Percentiles rank a stretch among this genome's conserved stretches.
These are phyloP conservation scores for Neonectria punicea DNA, from an alignment of 2,329 filamentous ascomycete species.

Conservation along the genomic window DNA sequence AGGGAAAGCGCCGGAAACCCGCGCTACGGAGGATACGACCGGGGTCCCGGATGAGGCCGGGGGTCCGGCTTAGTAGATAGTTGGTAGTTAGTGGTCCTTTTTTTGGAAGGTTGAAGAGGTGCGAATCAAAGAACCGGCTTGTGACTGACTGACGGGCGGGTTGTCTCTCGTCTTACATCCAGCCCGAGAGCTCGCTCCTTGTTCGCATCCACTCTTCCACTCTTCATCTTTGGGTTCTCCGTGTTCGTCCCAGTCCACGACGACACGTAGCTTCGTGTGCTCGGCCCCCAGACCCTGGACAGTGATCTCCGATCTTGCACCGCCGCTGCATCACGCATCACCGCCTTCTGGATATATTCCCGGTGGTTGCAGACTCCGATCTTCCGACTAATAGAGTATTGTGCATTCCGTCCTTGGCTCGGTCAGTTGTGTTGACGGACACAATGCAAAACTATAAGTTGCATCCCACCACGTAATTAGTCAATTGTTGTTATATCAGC, in stretches of 20 bases:
- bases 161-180: too few relatives aligned
- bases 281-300: constrained; percentile 33
- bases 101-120: constrained; percentile 19
- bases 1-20: too few relatives aligned
- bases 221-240: neutral
- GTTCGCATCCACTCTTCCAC: neutral
- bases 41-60: too few relatives aligned
- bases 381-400: neutral
- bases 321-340: neutral
- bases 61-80: too few relatives aligned
- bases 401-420: neutral
- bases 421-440: neutral
- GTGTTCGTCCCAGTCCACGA: neutral
- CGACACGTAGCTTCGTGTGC: constrained; percentile 4
- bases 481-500: neutral
- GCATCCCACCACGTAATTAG: neutral
- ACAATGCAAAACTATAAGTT: neutral
- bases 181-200: neutral
- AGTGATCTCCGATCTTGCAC: constrained; percentile 34
- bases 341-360: neutral
- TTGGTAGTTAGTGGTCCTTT: too few relatives aligned
- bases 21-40: neutral
- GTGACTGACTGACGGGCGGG: too few relatives aligned
- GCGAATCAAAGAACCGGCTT: too few relatives aligned
- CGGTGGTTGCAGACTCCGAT: neutral